Conservation (phyloP, 2,329 filamentous ascomycete species). For the Capronia coronata region DNA sequence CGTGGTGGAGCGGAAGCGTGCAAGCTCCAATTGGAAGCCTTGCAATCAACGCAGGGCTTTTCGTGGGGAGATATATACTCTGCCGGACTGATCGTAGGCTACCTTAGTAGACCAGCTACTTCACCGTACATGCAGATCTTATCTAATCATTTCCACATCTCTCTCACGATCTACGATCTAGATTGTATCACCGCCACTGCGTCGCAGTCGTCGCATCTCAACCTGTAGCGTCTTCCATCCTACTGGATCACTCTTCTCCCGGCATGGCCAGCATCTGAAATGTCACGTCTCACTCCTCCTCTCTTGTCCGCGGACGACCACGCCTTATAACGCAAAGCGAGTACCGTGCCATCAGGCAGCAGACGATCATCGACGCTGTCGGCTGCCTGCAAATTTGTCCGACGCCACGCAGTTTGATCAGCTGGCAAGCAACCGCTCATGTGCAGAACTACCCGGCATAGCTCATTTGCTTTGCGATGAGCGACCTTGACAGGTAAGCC, state of each 20-base stretch:
- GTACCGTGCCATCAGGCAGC: background rate
- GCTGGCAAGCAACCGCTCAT: constrained; percentile 7
- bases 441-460: constrained; percentile 9
- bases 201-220: background rate
- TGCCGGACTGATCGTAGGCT: too few relatives aligned
- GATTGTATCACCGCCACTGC: constrained; percentile 1
- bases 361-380: background rate
- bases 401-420: background rate
- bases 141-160: constrained; percentile 3
- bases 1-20: background rate
- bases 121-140: background rate
- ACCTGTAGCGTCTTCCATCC: background rate
- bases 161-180: background rate
- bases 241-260: background rate
- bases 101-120: too few relatives aligned
- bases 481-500: constrained; percentile 81
- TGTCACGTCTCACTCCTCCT: background rate
- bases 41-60: background rate
- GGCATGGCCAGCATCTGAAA: background rate
- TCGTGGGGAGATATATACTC: background rate
- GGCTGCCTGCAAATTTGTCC: constrained; percentile 2
- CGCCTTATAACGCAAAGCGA: background rate
- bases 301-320: background rate
- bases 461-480: constrained; percentile 54
- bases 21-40: background rate